Conservation (phyloP, 2,329 filamentous ascomycete species). For the Nakataea oryzae region DNA sequence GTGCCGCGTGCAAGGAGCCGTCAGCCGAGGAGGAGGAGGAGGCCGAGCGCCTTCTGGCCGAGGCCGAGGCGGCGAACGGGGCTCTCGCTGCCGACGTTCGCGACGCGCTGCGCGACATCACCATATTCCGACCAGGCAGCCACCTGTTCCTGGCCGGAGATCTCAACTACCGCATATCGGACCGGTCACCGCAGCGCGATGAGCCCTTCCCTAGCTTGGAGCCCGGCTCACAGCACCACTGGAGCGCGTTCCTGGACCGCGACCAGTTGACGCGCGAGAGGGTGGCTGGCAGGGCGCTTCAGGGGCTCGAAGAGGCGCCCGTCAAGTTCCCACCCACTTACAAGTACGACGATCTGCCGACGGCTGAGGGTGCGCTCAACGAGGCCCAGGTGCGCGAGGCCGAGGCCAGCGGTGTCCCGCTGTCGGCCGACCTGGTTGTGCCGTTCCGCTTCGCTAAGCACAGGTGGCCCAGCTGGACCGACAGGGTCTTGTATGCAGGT, state of each 20-base stretch:
- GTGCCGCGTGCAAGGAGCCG: constrained; percentile 10
- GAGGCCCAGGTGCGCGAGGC: constrained; percentile 14
- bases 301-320: constrained; percentile 64
- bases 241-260: constrained; percentile 52
- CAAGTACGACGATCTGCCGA: constrained; percentile 57
- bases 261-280: constrained; percentile 77
- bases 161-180: constrained; percentile 84
- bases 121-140: constrained; percentile 64
- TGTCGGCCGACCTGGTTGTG: constrained; percentile 24
- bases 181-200: constrained; percentile 47
- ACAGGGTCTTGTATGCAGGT: constrained; percentile 73
- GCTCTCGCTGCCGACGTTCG: constrained; percentile 6
- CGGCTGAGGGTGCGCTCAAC: constrained; percentile 17
- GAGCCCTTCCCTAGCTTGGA: constrained; percentile 54
- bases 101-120: constrained; percentile 37
- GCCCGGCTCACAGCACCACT: constrained; percentile 49
- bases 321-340: constrained; percentile 87
- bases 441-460: constrained; percentile 68
- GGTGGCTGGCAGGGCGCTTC: constrained; percentile 57
- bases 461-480: constrained; percentile 88
- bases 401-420: constrained; percentile 13
- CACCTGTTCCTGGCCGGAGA: constrained; percentile 86
- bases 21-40: constrained; percentile 24
- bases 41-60: constrained; percentile 24
- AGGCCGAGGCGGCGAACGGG: constrained; percentile 11